Conservation (phyloP, 345 rosid genomes). For the Geranium rotundifolium region DNA sequence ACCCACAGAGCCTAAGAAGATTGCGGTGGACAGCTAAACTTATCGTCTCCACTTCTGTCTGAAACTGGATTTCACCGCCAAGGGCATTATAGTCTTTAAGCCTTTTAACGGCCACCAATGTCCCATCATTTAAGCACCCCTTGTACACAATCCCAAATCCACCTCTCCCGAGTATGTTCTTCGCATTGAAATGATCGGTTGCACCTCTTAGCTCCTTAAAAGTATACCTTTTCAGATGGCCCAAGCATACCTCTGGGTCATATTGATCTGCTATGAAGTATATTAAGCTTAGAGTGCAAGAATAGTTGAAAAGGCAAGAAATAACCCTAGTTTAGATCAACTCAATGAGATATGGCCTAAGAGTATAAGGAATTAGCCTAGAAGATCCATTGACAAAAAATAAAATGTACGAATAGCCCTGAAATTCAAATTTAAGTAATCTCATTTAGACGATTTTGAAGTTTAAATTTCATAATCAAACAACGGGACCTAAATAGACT, state of each 20-base stretch:
- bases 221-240: constrained; percentile 70
- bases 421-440: too few species aligned
- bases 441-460: too few species aligned
- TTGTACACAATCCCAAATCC: constrained; percentile 90
- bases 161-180: constrained; percentile 78
- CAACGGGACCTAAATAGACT: too few species aligned
- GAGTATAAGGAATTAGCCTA: too few species aligned
- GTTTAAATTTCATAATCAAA: too few species aligned
- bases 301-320: neutral
- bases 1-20: constrained; percentile 85
- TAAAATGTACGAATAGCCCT: too few species aligned
- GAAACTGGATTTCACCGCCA: constrained; percentile 89
- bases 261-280: constrained; percentile 55
- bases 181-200: constrained; percentile 68
- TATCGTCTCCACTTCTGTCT: constrained; percentile 85
- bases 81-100: constrained; percentile 73
- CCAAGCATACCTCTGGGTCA: constrained; percentile 70
- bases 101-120: constrained; percentile 83
- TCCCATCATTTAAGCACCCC: constrained; percentile 64
- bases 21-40: constrained; percentile 88
- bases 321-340: neutral
- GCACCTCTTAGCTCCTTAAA: constrained; percentile 85
- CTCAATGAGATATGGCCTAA: too few species aligned
- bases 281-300: constrained; percentile 1
- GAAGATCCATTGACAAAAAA: too few species aligned